Base-by-base conservation (phyloP, 306 rosid genomes). In the Sophora flavescens region DNA sequence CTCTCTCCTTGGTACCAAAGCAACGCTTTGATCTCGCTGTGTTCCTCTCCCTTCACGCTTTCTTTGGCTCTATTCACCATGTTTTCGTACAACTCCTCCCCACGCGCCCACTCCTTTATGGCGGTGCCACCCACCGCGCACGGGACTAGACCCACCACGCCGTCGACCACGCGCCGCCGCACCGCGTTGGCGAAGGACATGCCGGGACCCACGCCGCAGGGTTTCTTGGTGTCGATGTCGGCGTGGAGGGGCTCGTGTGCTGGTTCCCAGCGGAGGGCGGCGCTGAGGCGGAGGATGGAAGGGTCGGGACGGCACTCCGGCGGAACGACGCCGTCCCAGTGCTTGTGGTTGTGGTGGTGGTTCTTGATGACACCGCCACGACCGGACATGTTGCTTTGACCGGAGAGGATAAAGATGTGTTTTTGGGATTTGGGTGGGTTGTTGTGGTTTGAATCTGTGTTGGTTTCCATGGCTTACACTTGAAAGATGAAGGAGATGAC, bases 341-440 rank as follows among this genome's bases (percentile, higher is more conserved):
- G 77, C 42, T 52, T 6, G 45, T 68, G 33, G 72, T 75, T 45
- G 61, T 48, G 78, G 39, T 48, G 78, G 39, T 5, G 56, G 13
- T 14, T 33, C 59, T 61, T 80, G 30, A 82, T n/a, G 3, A 89
- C 89, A 0, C 98, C 95, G 39, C 97, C 98, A 0, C 96, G 93
- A 6, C 97, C 98, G 11, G 96, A 53, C 96, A 91, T 91, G 87
- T 94, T 94, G 87, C 97, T 94, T 70, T 94, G 98, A 4, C 98
- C 96, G 6, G 97, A 89, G 39, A 94, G 85, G 45, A 94, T 87
- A 84, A 90, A 94, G 84, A 94, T 89, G 35, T 90, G 90, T 13
- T 52, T 78, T 10, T 30, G 32, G 32, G 32, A 0, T 80, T 65
- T 66, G 8, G 80, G 72, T 4, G 80, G 59, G 52, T 30, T 30